Base-by-base conservation (phyloP, 2,329 filamentous ascomycete genomes). In the Fonsecaea nubica region DNA sequence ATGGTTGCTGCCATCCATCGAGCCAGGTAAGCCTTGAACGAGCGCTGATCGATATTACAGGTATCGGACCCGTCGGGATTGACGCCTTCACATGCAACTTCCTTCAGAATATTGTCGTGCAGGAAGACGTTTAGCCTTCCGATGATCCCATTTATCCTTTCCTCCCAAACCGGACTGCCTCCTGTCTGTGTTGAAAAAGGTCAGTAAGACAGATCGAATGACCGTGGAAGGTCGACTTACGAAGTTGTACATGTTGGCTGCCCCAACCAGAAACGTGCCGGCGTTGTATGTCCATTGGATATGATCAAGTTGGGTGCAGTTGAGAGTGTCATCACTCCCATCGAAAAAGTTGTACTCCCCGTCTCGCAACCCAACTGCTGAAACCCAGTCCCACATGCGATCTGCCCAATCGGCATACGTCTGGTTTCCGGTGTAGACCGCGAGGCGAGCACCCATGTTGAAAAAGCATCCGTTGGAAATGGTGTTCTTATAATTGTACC, bases 401-500 rank as follows among this genome's bases (percentile, higher is more conserved):
- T 86, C 83, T 0, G 92, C 92, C 90, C 90, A 93, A 12, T 91
- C 85, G 8, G 86, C 83, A 75, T 96, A 96, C 0, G 91, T 95
- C 62, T 85, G 75, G 78, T 96, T 95, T 56, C 87, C 86, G 0
- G 92, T 96, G 79, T 92, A 95, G 12, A 89, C 84, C 0, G 90
- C 90, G 6, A 96, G 83, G 15, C 92, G 88, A 7, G 92, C 84
- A 2, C 83, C 81, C 10, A 88, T 79, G 70, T 86, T 84, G 76
- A 87, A 86, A 65, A 87, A 82, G 36, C 81, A 84, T 3, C 85
- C 85, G 69, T 87, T 87, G 12, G 83, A 85, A 68, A 87, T 84
- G 25, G 82, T 81, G 71, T 87, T 87, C 71, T 87, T 87, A 72
- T 85, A 87, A 61, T 79, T 78, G 72, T 82, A 87, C 4, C 92